Base-by-base conservation (phyloP, 805 yeast species). In the Starmera dryadoides region DNA sequence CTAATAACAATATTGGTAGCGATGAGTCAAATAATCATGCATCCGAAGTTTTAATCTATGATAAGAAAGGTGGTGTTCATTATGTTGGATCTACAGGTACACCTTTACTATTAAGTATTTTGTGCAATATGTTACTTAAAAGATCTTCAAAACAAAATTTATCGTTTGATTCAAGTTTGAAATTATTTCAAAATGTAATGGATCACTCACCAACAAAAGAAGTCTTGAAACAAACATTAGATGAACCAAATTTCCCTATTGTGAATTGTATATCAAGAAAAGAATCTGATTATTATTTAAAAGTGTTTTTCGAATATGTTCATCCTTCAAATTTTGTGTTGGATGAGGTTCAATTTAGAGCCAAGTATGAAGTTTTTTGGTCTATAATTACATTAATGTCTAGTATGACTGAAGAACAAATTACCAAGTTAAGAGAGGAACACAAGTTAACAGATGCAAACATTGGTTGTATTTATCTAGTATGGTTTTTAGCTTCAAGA, bases 71-170 rank as follows among this genome's bases (percentile, higher is more conserved):
- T 4, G 70, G 68, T 38, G 62, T 71, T 0, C 76, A 71, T 48
- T 71, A 66, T 42, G 64, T 71, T 37, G 76, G 76, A 1, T 61
- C 67, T 17, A 62, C 61, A 15, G 73, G 75, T 19, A 69, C 74
- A 2, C 68, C 72, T 0, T 65, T 71, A 2, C 43, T 70, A 21
- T 53, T 70, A 39, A 66, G 61, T 36, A 66, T 71, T 1, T 43
- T 70, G 8, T 67, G 73, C 42, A 71, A 67, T 44, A 54, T 70
- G 17, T 58, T 70, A 20, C 51, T 52, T 37, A 54, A 54, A 26
- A 39, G 57, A 32, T 51, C 56, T 1, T 46, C 66, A n/a, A 62
- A 64, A 38, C 50, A 64, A 16, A 60, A 68, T 0, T 52, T 55
- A 16, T 64, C 62, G 30, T 65, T 69, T 10, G 66, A 68, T 21